Base-by-base conservation (phyloP, 2,329 filamentous ascomycete species). In the Cladobotryum protrusum region DNA sequence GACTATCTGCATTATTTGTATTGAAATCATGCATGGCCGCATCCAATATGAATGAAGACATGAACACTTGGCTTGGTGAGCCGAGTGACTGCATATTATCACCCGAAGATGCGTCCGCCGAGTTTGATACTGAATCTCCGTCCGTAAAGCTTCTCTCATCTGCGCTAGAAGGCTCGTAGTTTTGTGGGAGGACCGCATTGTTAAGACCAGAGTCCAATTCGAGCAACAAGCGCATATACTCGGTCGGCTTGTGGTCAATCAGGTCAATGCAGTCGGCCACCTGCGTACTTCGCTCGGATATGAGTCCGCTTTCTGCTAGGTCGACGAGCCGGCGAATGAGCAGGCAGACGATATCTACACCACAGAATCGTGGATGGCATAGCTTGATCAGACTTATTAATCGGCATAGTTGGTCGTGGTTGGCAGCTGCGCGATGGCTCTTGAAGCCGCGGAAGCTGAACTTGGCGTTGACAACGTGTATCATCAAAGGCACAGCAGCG, bases 381-480 rank as follows among this genome's bases (percentile, higher is more conserved):
- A 45, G 48, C 18, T 50, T 50, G 36, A 50, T 39, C 29, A 50
- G 36, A 24, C 37, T 42, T 15, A 50, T 50, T 11, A 50, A 33
- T 9, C 29, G 36, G 37, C 45, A 37, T 18, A 50, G 43, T 18
- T 50, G 48, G n/a, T 50, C 35, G 7, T 36, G 48, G 32, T 50
- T 43, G 9, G 15, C 41, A 14, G 43, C 43, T 2, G 48, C 35
- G 24, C 48, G 43, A 12, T 43, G 18, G 19, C 35, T 50, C 3
- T 20, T 33, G 18, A 42, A 18, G 24, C 48, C 48, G 6, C 43
- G 48, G 20, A 43, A 35, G 29, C 35, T 13, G 36, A 50, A 41
- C 18, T 50, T 50, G n/a, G 48, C 48, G 19, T 50, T 50, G 36
- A 45, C 20, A 11, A 50, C 45, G 34, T 45, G 48, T 13, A 50